Evolutionary conservation across 2,329 filamentous ascomycete species (phyloP).

Genomic region (Aspergillus glaucus): DNA sequence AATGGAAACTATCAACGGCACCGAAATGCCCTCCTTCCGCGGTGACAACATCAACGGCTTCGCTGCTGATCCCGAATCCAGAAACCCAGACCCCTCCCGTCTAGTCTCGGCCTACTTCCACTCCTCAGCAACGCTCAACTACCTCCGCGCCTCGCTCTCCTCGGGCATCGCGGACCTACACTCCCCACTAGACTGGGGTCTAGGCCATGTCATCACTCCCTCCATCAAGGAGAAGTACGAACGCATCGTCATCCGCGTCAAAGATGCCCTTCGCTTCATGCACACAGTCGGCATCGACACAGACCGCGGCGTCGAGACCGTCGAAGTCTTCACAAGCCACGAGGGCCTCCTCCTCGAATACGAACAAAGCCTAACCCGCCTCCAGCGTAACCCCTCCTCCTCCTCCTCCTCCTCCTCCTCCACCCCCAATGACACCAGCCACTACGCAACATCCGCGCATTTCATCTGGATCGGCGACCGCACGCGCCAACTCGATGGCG

Average conservation of each 20-base stretch:
- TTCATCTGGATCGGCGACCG: constrained; percentile 99
- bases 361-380: constrained; percentile 77
- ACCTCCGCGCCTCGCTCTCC: constrained; percentile 73
- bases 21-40: constrained; percentile 80
- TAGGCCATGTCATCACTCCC: constrained; percentile 83
- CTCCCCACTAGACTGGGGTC: constrained; percentile 86
- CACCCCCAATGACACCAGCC: constrained; percentile 48
- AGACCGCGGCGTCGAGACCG: constrained; percentile 75
- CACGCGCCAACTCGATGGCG: constrained; percentile 85
- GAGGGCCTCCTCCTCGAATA: constrained; percentile 93
- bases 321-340: constrained; percentile 92
- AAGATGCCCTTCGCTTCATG: constrained; percentile 90
- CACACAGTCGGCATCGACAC: constrained; percentile 85
- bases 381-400: constrained; percentile 56
- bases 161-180: constrained; percentile 92
- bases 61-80: constrained; percentile 56
- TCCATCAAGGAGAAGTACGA: constrained; percentile 80
- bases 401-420: constrained; percentile 2
- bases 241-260: constrained; percentile 75
- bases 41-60: constrained; percentile 95
- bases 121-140: constrained; percentile 91
- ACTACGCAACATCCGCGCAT: constrained; percentile 91
- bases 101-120: constrained; percentile 92
- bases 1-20: constrained; percentile 72
- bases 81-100: constrained; percentile 73